Percentiles rank a stretch among this genome's conserved stretches.
phyloP scores from a whole-genome alignment of 2,329 filamentous ascomycete species.

The Drechslera avenae region DNA sequence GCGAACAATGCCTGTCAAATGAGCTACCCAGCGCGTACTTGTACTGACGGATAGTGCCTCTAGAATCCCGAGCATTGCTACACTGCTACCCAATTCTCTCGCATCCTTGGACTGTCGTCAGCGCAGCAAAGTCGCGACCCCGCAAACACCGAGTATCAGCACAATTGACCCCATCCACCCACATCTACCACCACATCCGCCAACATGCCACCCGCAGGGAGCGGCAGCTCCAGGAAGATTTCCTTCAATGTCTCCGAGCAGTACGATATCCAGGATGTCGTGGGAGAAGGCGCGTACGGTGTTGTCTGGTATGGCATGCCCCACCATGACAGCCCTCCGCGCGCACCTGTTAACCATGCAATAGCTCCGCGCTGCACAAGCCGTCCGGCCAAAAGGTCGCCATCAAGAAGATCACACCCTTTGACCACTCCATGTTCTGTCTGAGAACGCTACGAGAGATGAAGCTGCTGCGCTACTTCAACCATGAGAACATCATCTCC shows the following conservation, averaged over 20 bases:
- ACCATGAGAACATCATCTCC: slow-evolving; percentile 99
- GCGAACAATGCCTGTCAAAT: slow-evolving; percentile 22
- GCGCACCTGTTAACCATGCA: slow-evolving; percentile 23
- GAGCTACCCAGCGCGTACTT: slow-evolving; percentile 11
- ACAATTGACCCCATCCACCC: slow-evolving; percentile 18
- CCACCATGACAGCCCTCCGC: slow-evolving; percentile 3
- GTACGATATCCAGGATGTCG: slow-evolving; percentile 99
- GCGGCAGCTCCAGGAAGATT: slow-evolving; percentile 79
- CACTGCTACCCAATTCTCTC: slow-evolving; percentile 2
- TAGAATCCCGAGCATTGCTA: slow-evolving; percentile 15
- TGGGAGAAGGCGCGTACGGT: slow-evolving; percentile 96
- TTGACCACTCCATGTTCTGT: slow-evolving; percentile 99
- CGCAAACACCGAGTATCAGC: slow-evolving; percentile 18
- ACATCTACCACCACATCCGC: slow-evolving; percentile 23
- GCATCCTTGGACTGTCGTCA: background rate
- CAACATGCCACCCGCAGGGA: slow-evolving; percentile 46
- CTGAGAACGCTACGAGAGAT: slow-evolving; percentile 95
- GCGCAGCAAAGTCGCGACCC: slow-evolving; percentile 17
- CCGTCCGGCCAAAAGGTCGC: slow-evolving; percentile 97
- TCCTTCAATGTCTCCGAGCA: slow-evolving; percentile 99
- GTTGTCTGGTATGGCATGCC: slow-evolving; percentile 82
- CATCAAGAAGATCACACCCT: slow-evolving; percentile 99
- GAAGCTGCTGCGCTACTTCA: slow-evolving; percentile 98
- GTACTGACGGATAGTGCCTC: slow-evolving; percentile 28
- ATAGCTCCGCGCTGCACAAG: slow-evolving; percentile 94